Evolutionary conservation across 1,139 yeast species (phyloP), one percentile per base, ranked within the genome.

Genomic region (Candida gigantensis): DNA sequence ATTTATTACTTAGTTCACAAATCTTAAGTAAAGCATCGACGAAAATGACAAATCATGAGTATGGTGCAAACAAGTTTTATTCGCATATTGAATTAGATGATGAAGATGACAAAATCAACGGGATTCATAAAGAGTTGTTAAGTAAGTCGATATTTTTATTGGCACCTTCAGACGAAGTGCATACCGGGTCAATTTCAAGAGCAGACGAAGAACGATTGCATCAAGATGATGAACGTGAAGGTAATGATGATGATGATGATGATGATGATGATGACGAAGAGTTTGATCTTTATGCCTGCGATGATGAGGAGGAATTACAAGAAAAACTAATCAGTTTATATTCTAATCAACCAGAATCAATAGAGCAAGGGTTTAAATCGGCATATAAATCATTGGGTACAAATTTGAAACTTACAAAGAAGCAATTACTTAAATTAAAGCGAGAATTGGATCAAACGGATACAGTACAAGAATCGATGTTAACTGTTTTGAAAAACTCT

Each of bases 311-410:
- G 6, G 68, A 65, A 25, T 71, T 68, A 23, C 60, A 60, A 19
- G 75, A 70, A 9, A 77, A 73, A 46, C 60, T 77, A 18, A 72
- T 84, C 5, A 86, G 96, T 61, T 68, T 85, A 23, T 89, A 89
- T 58, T 88, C 96, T 1, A 79, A 88, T 55, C 97, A 87, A 55
- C 97, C 97, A 0, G 67, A 65, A 13, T 77, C 74, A 37, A 62
- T 86, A 20, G 77, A 76, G 45, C 82, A 84, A 46, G 97, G 97
- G 0, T 57, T 90, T 8, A 72, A 71, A 40, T 73, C 73, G 15
- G 96, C 97, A 1, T 85, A 83, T 52, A 69, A 67, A 39, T 79
- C 95, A 3, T 59, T 90, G 35, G 92, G 86, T 9, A 72, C 74
- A 40, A 89, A 89, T 51, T 62, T 87, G 24, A 65, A 67, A 13